Percentiles rank a stretch among this genome's conserved stretches.
These are phyloP conservation scores for Coniferiporia weirii DNA, from an alignment of 1,284 basidiomycete genomes.

Conservation along the genomic window DNA sequence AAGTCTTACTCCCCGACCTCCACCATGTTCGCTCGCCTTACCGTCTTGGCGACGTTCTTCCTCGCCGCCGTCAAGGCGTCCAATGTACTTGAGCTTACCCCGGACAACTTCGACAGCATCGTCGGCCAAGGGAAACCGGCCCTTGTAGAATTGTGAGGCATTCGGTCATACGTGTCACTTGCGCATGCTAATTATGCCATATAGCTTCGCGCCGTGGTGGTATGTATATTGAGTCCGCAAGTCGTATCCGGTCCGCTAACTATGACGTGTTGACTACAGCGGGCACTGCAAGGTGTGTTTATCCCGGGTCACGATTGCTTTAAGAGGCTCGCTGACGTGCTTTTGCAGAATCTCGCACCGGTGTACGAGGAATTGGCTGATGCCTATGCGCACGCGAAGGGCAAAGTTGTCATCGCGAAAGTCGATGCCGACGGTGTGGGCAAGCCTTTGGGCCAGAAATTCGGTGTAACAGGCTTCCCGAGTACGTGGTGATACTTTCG, in stretches of 20 bases:
- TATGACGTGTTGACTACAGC: constrained; percentile 32
- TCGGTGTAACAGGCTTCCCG: constrained; percentile 80
- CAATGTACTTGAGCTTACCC: constrained; percentile 77
- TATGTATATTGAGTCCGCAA: constrained; percentile 33
- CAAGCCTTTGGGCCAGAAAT: constrained; percentile 65
- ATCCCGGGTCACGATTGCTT: neutral
- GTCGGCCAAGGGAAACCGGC: constrained; percentile 78
- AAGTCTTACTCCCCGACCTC: constrained; percentile 21
- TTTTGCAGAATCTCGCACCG: constrained; percentile 73
- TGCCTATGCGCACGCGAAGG: constrained; percentile 70
- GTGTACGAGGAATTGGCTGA: constrained; percentile 86
- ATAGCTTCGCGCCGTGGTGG: constrained; percentile 82
- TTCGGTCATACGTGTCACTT: constrained; percentile 2
- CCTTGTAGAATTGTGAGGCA: constrained; percentile 84
- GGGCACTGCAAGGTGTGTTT: constrained; percentile 74
- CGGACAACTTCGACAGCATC: constrained; percentile 70
- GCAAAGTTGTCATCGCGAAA: constrained; percentile 87
- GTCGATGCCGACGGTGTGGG: constrained; percentile 89
- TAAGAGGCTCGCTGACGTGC: constrained; percentile 10
- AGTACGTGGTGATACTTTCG: constrained; percentile 47
- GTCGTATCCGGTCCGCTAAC: neutral
- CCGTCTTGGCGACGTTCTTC: constrained; percentile 52
- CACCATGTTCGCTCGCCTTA: constrained; percentile 58
- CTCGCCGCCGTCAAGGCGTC: constrained; percentile 58
- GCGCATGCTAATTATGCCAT: neutral